phyloP scores from a whole-genome alignment of 2,329 filamentous ascomycete species.

The Colletotrichum australisinense region DNA sequence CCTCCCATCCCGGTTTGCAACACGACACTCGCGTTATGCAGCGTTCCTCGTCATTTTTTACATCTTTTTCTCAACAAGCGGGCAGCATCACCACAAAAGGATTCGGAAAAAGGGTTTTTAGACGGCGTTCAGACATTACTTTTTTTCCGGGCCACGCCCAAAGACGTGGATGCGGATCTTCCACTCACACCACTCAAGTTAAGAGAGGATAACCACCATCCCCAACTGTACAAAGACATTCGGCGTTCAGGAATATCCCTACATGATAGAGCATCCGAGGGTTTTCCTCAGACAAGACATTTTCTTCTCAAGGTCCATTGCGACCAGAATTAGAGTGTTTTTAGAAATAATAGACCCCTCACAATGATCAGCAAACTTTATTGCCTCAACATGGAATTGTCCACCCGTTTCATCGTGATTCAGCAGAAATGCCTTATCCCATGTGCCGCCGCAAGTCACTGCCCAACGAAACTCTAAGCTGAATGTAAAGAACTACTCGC shows the following conservation, averaged over 20 bases:
- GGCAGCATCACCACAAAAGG: constrained; percentile 25
- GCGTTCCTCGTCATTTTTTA: constrained; percentile 22
- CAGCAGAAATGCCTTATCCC: not conserved
- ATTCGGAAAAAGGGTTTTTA: constrained; percentile 16
- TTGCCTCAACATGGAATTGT: not conserved
- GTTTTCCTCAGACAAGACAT: not conserved
- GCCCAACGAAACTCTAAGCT: too few species aligned
- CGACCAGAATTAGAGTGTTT: constrained; percentile 17
- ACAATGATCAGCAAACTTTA: constrained; percentile 18
- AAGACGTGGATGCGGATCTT: not conserved
- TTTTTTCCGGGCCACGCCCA: not conserved
- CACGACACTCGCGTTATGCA: constrained; percentile 9
- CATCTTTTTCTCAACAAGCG: constrained; percentile 8
- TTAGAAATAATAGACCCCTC: constrained; percentile 20
- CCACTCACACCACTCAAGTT: not conserved
- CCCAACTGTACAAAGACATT: constrained; percentile 22
- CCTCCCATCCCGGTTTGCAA: not conserved
- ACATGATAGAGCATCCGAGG: constrained; percentile 27
- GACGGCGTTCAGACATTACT: constrained; percentile 24
- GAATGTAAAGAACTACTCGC: too few species aligned
- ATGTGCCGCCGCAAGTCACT: too few species aligned
- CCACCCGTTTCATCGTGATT: not conserved
- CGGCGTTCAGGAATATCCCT: constrained; percentile 28
- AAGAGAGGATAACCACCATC: not conserved
- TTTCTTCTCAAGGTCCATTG: not conserved